Conservation (phyloP, 2,329 filamentous ascomycete genomes). For the Sporothrix luriei region DNA sequence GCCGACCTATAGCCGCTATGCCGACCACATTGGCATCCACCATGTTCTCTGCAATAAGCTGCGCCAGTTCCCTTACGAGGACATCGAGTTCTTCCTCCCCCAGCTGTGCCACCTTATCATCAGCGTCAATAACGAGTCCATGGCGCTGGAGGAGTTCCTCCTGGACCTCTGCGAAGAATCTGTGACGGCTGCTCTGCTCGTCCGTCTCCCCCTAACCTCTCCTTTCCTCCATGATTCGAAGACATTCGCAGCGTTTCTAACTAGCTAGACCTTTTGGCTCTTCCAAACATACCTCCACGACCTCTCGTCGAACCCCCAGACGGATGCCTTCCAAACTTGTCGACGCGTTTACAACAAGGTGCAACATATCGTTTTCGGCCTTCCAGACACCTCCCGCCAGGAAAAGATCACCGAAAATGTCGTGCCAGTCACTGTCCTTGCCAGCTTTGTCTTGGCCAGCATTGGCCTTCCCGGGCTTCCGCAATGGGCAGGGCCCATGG, state of each 20-base stretch:
- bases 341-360: conserved; percentile 85
- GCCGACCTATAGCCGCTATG: conserved; percentile 66
- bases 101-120: conserved; percentile 87
- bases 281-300: conserved; percentile 88
- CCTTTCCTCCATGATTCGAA: too few relatives aligned
- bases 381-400: conserved; percentile 66
- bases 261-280: conserved; percentile 77
- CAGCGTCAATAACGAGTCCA: conserved; percentile 86
- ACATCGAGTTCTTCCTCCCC: conserved; percentile 90
- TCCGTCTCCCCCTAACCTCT: conserved; percentile 50
- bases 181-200: conserved; percentile 78
- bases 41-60: conserved; percentile 88
- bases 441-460: conserved; percentile 77
- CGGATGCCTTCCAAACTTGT: conserved; percentile 78
- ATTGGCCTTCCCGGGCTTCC: conserved; percentile 74
- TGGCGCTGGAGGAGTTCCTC: conserved; percentile 86
- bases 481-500: conserved; percentile 77
- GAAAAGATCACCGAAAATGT: conserved; percentile 82
- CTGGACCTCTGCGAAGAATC: conserved; percentile 85
- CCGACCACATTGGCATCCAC: conserved; percentile 86
- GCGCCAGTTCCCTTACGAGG: conserved; percentile 84
- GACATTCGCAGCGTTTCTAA: not conserved
- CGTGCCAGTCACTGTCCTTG: conserved; percentile 76
- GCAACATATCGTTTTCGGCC: conserved; percentile 82
- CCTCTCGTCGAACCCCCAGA: conserved; percentile 72